Conservation (phyloP, 495 filamentous ascomycete species). For the Daldinia childiae region DNA sequence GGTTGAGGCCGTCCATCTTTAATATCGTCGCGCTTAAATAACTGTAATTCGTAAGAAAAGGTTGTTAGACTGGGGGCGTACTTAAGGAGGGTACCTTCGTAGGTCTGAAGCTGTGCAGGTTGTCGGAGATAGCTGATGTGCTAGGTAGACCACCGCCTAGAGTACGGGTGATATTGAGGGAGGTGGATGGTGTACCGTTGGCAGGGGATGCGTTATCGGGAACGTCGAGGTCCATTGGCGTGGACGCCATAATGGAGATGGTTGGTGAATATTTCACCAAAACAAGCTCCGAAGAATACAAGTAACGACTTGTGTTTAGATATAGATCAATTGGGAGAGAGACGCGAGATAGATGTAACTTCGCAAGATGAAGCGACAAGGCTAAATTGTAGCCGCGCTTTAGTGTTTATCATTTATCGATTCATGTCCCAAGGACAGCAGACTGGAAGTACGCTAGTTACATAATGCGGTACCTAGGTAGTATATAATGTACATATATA, state of each 20-base stretch:
- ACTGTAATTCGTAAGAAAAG: constrained; percentile 40
- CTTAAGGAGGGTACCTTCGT: constrained; percentile 56
- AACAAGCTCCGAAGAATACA: background rate
- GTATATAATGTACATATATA: too few species aligned
- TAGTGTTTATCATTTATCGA: background rate
- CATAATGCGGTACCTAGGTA: too few species aligned
- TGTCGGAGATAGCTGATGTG: constrained; percentile 57
- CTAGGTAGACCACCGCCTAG: constrained; percentile 46
- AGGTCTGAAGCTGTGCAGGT: constrained; percentile 59
- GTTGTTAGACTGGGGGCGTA: background rate
- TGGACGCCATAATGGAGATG: constrained; percentile 55
- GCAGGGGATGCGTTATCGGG: constrained; percentile 48
- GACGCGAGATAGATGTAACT: background rate
- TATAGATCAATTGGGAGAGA: background rate
- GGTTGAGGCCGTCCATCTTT: constrained; percentile 55
- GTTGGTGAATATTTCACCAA: background rate
- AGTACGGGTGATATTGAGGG: constrained; percentile 53
- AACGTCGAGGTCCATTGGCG: constrained; percentile 62
- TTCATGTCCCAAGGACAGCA: too few species aligned
- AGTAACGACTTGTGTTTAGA: background rate
- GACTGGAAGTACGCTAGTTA: too few species aligned
- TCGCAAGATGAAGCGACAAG: constrained; percentile 1
- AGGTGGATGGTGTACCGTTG: constrained; percentile 47
- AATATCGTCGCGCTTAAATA: constrained; percentile 55
- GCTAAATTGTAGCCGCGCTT: constrained; percentile 11